Evolutionary conservation across 2,329 filamentous ascomycete species (phyloP), one percentile per base, ranked within the genome.

Genomic region (Apiospora malaysiana): DNA sequence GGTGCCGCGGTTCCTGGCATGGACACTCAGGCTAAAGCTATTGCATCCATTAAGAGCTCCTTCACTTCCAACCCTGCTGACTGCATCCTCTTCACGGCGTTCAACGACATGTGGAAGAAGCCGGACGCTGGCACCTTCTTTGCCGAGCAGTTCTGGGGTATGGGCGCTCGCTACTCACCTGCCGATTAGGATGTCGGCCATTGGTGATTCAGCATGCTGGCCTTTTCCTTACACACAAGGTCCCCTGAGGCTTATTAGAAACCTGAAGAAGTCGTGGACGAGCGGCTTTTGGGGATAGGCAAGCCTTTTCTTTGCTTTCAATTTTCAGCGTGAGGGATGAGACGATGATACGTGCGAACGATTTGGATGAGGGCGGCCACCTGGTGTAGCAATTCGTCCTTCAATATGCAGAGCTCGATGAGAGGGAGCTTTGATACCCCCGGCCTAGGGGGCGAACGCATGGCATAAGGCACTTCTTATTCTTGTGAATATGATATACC

Each of bases 121-220:
- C 87, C 92, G 74, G 86, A 83, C 69, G 79, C 84, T 2, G 84
- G 81, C 27, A 92, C 92, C 1, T 93, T 91, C 80, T 87, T 89
- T 71, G 89, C 92, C 2, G 94, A 97, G 83, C 88, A 90, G 79
- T 94, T 86, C 81, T 96, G 93, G 92, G 94, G 93, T 43, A 89
- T 93, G 76, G 76, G 76, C 67, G 78, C 77, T 69, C 73, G 73
- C 32, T 79, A 78, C 70, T 80, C 79, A 37, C 75, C 78, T 25
- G 69, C 74, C 68, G 78, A 80, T 63, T 46, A 67, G 65, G 32
- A 40, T 32, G 56, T 63, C 56, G 56, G 56, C 27, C 43, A 73
- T 72, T 75, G 75, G 70, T 45, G 70, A 49, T 65, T 25, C 46
- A 46, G 71, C n/a, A n/a, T 32, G 32, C 32, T 32, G 45, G 27